Percentiles rank a stretch among this genome's conserved stretches.
Evolutionary conservation across 2,329 filamentous ascomycete genomes (phyloP).

Genomic region (Colletotrichum simmondsii): DNA sequence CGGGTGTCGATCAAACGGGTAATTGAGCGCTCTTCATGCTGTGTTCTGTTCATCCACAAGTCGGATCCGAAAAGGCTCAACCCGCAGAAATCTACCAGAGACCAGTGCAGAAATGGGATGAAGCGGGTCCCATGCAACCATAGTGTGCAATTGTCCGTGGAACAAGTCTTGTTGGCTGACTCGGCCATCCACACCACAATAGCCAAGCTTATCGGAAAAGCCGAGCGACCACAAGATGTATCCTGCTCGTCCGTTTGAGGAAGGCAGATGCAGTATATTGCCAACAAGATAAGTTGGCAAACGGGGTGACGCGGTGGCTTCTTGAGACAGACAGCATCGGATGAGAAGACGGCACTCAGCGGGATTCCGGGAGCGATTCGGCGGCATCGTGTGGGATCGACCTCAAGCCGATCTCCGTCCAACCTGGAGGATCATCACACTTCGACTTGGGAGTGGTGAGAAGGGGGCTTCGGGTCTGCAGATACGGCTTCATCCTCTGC

Average conservation of each 20-base stretch:
- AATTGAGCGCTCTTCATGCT: constrained; percentile 10
- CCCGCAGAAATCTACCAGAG: constrained; percentile 7
- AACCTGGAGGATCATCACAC: background rate
- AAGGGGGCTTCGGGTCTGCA: background rate
- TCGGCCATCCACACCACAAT: background rate
- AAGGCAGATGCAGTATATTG: background rate
- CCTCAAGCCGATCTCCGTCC: background rate
- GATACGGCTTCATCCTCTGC: background rate
- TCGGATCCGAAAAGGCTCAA: constrained; percentile 25
- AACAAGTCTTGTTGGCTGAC: background rate
- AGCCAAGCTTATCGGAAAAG: constrained; percentile 8
- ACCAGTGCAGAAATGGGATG: constrained; percentile 6
- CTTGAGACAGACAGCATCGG: too few species aligned
- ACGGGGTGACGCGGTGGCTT: too few species aligned
- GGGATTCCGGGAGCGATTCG: background rate
- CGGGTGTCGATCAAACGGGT: constrained; percentile 27
- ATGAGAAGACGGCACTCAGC: background rate
- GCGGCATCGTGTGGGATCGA: background rate
- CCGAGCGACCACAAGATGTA: background rate
- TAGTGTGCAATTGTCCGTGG: background rate
- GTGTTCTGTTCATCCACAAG: background rate
- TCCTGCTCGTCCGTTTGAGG: background rate
- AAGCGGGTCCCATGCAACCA: background rate
- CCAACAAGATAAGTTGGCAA: too few species aligned
- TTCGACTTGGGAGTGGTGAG: background rate